Percentiles rank a stretch among this genome's conserved stretches.
Evolutionary conservation across 768 basidiomycete species (phyloP).

Genomic region (Phlegmacium glaucopus): DNA sequence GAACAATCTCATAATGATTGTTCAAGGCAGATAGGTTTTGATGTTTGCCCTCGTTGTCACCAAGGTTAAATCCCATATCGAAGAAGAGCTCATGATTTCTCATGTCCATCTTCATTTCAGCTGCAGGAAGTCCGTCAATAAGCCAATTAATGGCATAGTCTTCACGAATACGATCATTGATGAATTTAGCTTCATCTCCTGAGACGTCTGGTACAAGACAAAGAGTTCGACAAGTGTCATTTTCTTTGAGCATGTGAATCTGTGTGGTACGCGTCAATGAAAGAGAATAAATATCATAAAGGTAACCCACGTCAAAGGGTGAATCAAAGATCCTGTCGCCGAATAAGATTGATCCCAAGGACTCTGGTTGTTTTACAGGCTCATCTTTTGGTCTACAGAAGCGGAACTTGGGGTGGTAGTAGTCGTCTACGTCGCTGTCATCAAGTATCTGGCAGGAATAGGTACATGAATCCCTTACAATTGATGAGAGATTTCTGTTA

Average conservation of each 20-base stretch:
- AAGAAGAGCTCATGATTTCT: slow-evolving; percentile 84
- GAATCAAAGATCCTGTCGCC: slow-evolving; percentile 94
- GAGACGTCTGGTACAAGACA: slow-evolving; percentile 59
- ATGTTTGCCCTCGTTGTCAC: slow-evolving; percentile 59
- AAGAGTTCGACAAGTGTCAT: slow-evolving; percentile 71
- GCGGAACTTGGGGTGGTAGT: slow-evolving; percentile 82
- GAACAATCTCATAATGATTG: slow-evolving; percentile 89
- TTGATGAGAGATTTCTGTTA: slow-evolving; percentile 86
- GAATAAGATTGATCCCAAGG: slow-evolving; percentile 91
- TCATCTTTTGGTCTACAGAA: slow-evolving; percentile 84
- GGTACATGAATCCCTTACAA: slow-evolving; percentile 44
- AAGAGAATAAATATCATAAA: not conserved
- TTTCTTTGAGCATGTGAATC: slow-evolving; percentile 80
- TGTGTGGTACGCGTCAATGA: slow-evolving; percentile 25
- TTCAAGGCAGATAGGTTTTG: slow-evolving; percentile 69
- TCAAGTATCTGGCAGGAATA: not conserved
- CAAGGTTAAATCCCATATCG: slow-evolving; percentile 94
- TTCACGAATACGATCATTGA: slow-evolving; percentile 88
- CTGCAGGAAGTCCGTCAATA: slow-evolving; percentile 89
- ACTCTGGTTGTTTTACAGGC: slow-evolving; percentile 73
- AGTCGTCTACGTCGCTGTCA: slow-evolving; percentile 62
- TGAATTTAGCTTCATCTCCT: slow-evolving; percentile 76
- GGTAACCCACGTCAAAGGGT: slow-evolving; percentile 72
- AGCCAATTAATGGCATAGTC: slow-evolving; percentile 96
- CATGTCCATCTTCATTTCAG: slow-evolving; percentile 84